phyloP scores from a whole-genome alignment of 345 rosid genomes.

The Litchi chinensis region DNA sequence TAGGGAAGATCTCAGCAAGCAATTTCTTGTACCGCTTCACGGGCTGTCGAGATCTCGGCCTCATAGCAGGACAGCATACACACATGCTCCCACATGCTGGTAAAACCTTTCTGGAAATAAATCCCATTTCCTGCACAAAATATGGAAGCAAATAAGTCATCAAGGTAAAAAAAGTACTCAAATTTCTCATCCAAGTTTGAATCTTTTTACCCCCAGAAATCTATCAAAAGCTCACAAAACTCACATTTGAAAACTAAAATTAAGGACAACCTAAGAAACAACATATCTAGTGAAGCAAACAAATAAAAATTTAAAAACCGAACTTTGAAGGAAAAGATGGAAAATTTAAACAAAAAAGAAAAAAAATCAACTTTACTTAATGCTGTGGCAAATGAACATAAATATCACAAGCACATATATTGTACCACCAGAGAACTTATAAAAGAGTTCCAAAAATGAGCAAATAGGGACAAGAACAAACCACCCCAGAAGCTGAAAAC shows the following conservation, averaged over 20 bases:
- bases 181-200: neutral
- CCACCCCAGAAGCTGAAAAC: neutral
- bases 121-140: slow-evolving; percentile 69
- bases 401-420: neutral
- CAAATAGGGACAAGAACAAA: neutral
- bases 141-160: slow-evolving; percentile 12
- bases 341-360: neutral
- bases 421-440: neutral
- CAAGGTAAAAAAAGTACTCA: neutral
- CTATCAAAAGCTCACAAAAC: neutral
- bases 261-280: neutral
- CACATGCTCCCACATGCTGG: slow-evolving; percentile 99
- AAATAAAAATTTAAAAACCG: neutral
- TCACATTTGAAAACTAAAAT: neutral
- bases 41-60: slow-evolving; percentile 97
- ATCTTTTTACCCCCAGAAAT: neutral
- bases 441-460: neutral
- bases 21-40: slow-evolving; percentile 95
- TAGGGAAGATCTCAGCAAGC: slow-evolving; percentile 91
- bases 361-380: neutral
- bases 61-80: slow-evolving; percentile 94
- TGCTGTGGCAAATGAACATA: slow-evolving; percentile 4
- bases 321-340: slow-evolving; percentile 1
- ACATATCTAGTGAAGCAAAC: neutral
- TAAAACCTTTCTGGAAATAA: slow-evolving; percentile 84